A percentile compares a stretch with the other conserved stretches of the same genome.
These are phyloP conservation scores for Passalora sequoiae DNA, from an alignment of 2,329 filamentous ascomycete species.

Conservation along the genomic window DNA sequence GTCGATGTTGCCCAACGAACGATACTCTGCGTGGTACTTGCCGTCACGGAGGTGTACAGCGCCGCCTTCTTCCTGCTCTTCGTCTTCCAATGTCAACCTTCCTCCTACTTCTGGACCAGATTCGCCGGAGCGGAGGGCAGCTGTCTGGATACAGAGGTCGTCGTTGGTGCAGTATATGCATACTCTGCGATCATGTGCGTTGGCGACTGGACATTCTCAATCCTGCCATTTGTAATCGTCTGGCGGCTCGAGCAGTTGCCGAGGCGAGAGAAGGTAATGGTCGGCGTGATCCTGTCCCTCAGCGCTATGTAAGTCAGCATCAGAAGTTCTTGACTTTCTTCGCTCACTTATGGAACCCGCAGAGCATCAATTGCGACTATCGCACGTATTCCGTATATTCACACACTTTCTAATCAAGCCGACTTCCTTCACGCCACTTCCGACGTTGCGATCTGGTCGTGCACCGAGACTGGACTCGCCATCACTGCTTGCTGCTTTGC, in stretches of 20 bases:
- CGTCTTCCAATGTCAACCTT: conserved; percentile 17
- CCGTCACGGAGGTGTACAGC: conserved; percentile 17
- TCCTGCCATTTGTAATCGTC: conserved; percentile 32
- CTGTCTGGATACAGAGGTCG: conserved; percentile 10
- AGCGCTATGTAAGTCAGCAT: conserved; percentile 24
- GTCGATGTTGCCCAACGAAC: conserved; percentile 9
- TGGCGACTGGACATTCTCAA: conserved; percentile 19
- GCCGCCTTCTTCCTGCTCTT: conserved; percentile 18
- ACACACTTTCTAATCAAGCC: conserved; percentile 11
- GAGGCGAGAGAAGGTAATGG: conserved; percentile 27
- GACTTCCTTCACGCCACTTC: conserved; percentile 16
- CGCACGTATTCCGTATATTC: conserved; percentile 15
- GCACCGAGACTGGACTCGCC: conserved; percentile 14
- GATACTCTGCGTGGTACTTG: conserved; percentile 11
- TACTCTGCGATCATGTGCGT: conserved; percentile 16
- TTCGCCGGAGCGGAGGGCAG: conserved; percentile 11
- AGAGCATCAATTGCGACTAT: conserved; percentile 16
- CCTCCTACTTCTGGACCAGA: conserved; percentile 18
- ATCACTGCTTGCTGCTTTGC: conserved; percentile 16
- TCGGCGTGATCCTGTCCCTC: conserved; percentile 31
- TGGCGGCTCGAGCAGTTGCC: conserved; percentile 28
- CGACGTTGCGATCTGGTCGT: conserved; percentile 19
- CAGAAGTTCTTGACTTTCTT: neutral
- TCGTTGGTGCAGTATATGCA: conserved; percentile 12
- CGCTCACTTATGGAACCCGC: neutral